A percentile compares a stretch with the other conserved stretches of the same genome.
These are phyloP conservation scores for Cyclospora cayetanensis DNA, from an alignment of 169 alveolate species.

Conservation along the genomic window DNA sequence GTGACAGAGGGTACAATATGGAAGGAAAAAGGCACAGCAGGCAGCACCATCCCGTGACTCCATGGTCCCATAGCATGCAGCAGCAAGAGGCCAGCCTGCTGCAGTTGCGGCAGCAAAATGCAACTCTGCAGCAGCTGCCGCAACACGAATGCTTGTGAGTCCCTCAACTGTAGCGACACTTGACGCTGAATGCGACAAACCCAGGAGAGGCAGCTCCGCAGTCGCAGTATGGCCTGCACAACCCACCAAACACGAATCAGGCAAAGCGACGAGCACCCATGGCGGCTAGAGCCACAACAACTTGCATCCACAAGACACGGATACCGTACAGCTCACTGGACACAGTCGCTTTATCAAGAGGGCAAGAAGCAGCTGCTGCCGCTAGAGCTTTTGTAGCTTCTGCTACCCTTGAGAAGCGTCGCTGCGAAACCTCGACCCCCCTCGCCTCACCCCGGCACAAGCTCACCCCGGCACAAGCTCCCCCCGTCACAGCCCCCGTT, in stretches of 20 bases:
- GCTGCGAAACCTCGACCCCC: no score
- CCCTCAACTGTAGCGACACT: slow-evolving; percentile 1
- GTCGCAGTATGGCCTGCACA: slow-evolving; percentile 43
- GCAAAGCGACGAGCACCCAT: not conserved
- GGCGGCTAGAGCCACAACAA: not conserved
- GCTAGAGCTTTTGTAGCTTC: not conserved
- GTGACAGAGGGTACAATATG: slow-evolving; percentile 28
- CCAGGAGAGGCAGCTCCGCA: slow-evolving; percentile 36
- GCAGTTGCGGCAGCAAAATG: slow-evolving; percentile 49
- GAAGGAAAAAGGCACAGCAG: slow-evolving; percentile 27
- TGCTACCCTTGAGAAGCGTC: slow-evolving; percentile 13
- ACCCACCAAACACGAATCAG: not conserved
- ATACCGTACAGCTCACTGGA: not conserved
- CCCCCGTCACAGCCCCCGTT: no score
- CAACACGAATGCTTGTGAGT: slow-evolving; percentile 33
- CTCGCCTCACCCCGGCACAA: no score
- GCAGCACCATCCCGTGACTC: slow-evolving; percentile 23
- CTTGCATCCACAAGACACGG: no score
- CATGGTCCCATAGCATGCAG: slow-evolving; percentile 44
- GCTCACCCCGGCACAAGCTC: no score
- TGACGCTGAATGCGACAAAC: slow-evolving; percentile 35
- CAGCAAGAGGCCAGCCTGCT: slow-evolving; percentile 46
- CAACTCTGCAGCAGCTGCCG: slow-evolving; percentile 54
- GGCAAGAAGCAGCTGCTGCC: not conserved
- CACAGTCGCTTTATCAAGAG: no score